Evolutionary conservation across 2,329 filamentous ascomycete genomes (phyloP).

Genomic region (Diplodia corticola): DNA sequence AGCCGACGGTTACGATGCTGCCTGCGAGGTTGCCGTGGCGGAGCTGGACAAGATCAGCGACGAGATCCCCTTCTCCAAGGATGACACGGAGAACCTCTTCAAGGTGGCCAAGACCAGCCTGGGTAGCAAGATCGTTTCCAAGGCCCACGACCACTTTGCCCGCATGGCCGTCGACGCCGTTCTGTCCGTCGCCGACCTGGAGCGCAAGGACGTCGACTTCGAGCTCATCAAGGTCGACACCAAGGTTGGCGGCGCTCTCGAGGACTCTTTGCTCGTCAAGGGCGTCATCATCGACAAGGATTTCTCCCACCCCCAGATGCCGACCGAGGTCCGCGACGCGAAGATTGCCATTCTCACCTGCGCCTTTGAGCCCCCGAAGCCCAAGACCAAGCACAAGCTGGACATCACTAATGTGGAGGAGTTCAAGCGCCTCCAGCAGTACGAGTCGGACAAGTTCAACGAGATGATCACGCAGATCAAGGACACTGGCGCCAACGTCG

Average conservation of each 20-base stretch:
- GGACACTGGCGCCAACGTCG: slow-evolving; percentile 92
- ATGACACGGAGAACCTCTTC: slow-evolving; percentile 80
- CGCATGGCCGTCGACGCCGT: slow-evolving; percentile 97
- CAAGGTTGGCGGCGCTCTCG: slow-evolving; percentile 90
- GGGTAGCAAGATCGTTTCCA: slow-evolving; percentile 98
- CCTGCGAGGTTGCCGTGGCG: slow-evolving; percentile 92
- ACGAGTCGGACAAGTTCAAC: slow-evolving; percentile 93
- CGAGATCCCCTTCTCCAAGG: slow-evolving; percentile 78
- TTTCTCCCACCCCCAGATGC: slow-evolving; percentile 99
- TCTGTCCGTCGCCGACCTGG: slow-evolving; percentile 90
- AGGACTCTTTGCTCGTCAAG: slow-evolving; percentile 93
- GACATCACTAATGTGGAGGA: slow-evolving; percentile 97
- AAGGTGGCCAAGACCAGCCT: slow-evolving; percentile 95
- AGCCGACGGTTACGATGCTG: slow-evolving; percentile 96
- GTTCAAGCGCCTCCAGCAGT: slow-evolving; percentile 95
- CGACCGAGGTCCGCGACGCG: slow-evolving; percentile 88
- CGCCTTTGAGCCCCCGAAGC: slow-evolving; percentile 97
- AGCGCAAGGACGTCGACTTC: slow-evolving; percentile 96
- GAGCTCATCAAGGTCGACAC: slow-evolving; percentile 99
- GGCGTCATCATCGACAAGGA: slow-evolving; percentile 99
- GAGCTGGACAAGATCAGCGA: slow-evolving; percentile 94
- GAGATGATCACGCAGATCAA: slow-evolving; percentile 99
- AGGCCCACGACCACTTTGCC: slow-evolving; percentile 96
- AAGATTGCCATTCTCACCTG: slow-evolving; percentile 98
- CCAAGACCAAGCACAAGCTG: slow-evolving; percentile 99